Conservation (phyloP, 768 basidiomycete species). For the Termitomyces sp. region DNA sequence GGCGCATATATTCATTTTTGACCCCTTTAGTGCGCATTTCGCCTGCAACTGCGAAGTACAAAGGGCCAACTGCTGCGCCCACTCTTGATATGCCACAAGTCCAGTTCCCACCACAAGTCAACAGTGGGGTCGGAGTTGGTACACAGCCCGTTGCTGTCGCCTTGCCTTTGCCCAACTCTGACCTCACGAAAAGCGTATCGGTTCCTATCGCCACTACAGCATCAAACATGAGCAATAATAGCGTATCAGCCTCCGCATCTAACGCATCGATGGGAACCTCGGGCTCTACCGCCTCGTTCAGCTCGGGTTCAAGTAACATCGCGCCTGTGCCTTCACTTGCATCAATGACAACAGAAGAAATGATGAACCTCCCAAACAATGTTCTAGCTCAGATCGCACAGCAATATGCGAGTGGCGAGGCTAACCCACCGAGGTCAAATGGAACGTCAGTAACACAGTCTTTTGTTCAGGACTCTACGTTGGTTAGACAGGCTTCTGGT, state of each 20-base stretch:
- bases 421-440: slow-evolving; percentile 20
- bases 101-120: slow-evolving; percentile 32
- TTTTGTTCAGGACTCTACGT: slow-evolving; percentile 36
- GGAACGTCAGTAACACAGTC: slow-evolving; percentile 30
- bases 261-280: slow-evolving; percentile 47
- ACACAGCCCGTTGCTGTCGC: slow-evolving; percentile 39
- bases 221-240: slow-evolving; percentile 29
- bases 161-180: slow-evolving; percentile 39
- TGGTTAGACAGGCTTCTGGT: slow-evolving; percentile 24
- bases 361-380: slow-evolving; percentile 41
- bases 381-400: slow-evolving; percentile 44
- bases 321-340: slow-evolving; percentile 45
- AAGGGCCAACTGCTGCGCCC: slow-evolving; percentile 42
- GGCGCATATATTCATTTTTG: slow-evolving; percentile 24
- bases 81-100: slow-evolving; percentile 42
- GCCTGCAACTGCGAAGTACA: slow-evolving; percentile 85
- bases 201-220: slow-evolving; percentile 55
- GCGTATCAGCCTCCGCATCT: slow-evolving; percentile 37
- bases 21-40: slow-evolving; percentile 73
- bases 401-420: slow-evolving; percentile 37
- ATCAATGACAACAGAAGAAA: slow-evolving; percentile 48
- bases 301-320: slow-evolving; percentile 46
- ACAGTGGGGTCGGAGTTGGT: slow-evolving; percentile 24
- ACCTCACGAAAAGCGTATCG: slow-evolving; percentile 61
- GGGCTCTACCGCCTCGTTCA: slow-evolving; percentile 44